Evolutionary conservation across 192 early-diverging fungal species (phyloP), one percentile per base, ranked within the genome.

Genomic region (Gonapodya sp.): DNA sequence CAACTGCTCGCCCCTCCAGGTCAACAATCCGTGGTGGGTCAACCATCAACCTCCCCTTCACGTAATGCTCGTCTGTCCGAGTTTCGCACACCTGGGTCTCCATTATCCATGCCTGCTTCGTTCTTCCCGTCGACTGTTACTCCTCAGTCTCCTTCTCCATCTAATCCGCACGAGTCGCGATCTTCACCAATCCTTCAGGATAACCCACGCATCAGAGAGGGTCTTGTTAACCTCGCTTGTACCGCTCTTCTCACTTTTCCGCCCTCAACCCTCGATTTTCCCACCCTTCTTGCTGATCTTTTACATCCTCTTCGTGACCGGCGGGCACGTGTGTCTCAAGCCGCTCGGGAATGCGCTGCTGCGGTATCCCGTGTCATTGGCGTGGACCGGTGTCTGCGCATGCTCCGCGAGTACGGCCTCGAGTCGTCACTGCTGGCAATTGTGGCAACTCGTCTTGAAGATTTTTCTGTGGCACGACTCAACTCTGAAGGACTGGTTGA

Each of bases 241-340:
- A 85, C 84, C 24, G 82, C 84, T n/a, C 78, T 85, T 14, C 77
- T 85, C 35, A 73, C 36, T 14, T 85, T 85, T 77, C 84, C 84
- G 0, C 73, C 79, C 0, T n/a, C 36, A 0, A 34, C 73, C 18
- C 80, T 83, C 78, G 81, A 85, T 34, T 36, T 82, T 16, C 82
- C 81, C 32, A 24, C 36, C 8, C 78, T 85, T 0, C 64, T 85
- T 77, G 36, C 73, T 1, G 37, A 83, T 34, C 80, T 85, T 8
- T 16, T 81, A 31, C 18, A 30, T 18, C 18, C 36, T 8, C 78
- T 85, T 35, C 35, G 37, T 30, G 84, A 85, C 73, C 31, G 1
- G 18, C 75, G 79, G 36, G 35, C 82, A 0, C 32, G 72, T 18
- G 84, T 85, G 24, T 79, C 79, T 36, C 37, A 31, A 35, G 82